A percentile compares a stretch with the other conserved stretches of the same genome.
These are phyloP conservation scores for Toxoplasma gondii DNA, from an alignment of 169 alveolate species.

Conservation along the genomic window DNA sequence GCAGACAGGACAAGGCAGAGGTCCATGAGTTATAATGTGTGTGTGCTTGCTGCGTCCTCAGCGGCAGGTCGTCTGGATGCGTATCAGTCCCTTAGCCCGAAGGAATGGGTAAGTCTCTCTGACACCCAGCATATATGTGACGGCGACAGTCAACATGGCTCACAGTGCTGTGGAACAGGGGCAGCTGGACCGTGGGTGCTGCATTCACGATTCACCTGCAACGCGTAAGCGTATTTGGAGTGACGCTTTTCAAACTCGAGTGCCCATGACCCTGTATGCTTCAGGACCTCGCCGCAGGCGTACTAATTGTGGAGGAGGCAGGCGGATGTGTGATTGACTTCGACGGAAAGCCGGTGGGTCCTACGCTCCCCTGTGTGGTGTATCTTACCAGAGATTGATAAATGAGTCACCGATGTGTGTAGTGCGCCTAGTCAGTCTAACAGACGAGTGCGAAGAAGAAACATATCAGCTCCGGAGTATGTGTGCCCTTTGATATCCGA, in stretches of 20 bases:
- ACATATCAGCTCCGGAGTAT: no score
- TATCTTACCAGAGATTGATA: no score
- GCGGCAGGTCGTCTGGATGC: conserved; percentile 59
- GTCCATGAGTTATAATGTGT: neutral
- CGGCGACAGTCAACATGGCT: no score
- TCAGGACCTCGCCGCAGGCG: conserved; percentile 30
- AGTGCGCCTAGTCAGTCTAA: neutral
- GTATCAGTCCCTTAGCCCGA: conserved; percentile 33
- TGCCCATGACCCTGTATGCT: no score
- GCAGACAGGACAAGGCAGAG: conserved; percentile 19
- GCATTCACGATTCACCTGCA: neutral
- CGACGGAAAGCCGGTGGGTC: conserved; percentile 21
- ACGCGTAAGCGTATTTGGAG: neutral
- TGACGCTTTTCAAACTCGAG: no score
- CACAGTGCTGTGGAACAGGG: neutral
- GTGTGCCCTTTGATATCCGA: no score
- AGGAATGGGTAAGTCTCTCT: conserved; percentile 40
- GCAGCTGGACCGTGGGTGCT: neutral
- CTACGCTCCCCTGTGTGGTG: neutral
- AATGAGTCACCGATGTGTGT: neutral
- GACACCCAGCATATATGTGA: neutral
- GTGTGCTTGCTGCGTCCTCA: neutral
- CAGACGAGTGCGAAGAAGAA: no score
- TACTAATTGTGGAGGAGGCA: conserved; percentile 21
- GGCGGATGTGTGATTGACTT: conserved; percentile 39